Percentiles rank a stretch among this genome's conserved stretches.
Evolutionary conservation across 2,329 filamentous ascomycete species (phyloP).

Genomic region (Alternaria triticina): DNA sequence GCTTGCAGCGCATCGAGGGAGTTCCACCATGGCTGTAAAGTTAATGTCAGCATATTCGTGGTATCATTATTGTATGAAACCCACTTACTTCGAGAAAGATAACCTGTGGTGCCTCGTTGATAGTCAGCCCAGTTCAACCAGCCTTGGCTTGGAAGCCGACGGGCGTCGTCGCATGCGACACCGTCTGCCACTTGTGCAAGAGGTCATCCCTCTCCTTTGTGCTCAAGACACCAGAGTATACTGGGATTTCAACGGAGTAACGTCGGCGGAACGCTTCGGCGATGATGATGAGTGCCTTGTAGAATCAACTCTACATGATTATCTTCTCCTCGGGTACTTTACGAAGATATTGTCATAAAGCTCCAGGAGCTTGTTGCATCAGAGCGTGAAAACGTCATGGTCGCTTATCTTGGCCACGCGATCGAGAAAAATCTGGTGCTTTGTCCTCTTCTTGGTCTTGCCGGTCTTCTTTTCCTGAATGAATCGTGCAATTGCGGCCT

Average conservation of each 20-base stretch:
- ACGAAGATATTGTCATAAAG: neutral
- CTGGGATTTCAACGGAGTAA: rapidly evolving
- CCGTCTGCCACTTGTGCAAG: neutral
- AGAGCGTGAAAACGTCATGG: neutral
- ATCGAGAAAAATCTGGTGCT: neutral
- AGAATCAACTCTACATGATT: neutral
- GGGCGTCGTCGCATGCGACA: neutral
- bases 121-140: neutral
- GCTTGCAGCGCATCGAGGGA: neutral
- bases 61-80: neutral
- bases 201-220: neutral
- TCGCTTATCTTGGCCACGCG: neutral
- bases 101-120: neutral
- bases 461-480: neutral
- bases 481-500: neutral
- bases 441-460: neutral
- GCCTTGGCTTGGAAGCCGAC: neutral
- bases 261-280: neutral
- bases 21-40: neutral
- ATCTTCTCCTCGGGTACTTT: neutral
- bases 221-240: neutral
- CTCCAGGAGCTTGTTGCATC: neutral
- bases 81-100: neutral
- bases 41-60: neutral
- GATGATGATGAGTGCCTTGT: neutral